Evolutionary conservation across 768 basidiomycete species (phyloP).

Genomic region (Exidia glandulosa): DNA sequence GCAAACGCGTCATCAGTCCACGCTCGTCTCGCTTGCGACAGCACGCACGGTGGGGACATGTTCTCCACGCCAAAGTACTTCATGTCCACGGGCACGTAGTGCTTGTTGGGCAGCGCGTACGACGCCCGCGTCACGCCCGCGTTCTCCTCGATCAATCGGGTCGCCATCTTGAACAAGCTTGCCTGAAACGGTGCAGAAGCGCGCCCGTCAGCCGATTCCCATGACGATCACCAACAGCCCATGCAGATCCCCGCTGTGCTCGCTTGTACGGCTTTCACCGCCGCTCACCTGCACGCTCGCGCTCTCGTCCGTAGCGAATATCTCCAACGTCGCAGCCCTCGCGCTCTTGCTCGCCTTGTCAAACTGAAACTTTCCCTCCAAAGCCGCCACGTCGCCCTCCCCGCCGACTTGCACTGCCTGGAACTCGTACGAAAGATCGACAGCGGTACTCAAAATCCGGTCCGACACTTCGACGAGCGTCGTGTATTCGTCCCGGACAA

Average conservation of each 20-base stretch:
- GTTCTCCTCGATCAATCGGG: conserved; percentile 60
- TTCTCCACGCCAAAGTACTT: conserved; percentile 62
- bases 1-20: conserved; percentile 18
- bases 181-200: conserved; percentile 45
- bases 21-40: conserved; percentile 15
- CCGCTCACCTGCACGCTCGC: conserved; percentile 76
- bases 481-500: conserved; percentile 80
- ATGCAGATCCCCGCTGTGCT: neutral
- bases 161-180: conserved; percentile 82
- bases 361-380: conserved; percentile 19
- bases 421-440: conserved; percentile 69
- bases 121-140: conserved; percentile 43
- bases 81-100: conserved; percentile 87
- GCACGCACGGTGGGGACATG: conserved; percentile 42
- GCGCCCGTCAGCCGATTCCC: neutral
- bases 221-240: neutral
- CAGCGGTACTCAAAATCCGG: conserved; percentile 80
- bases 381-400: conserved; percentile 14
- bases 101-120: conserved; percentile 86
- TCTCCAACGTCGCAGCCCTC: conserved; percentile 56
- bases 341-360: conserved; percentile 44
- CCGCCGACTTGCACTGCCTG: conserved; percentile 17
- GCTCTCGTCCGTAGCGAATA: conserved; percentile 81
- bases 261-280: neutral
- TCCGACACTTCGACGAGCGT: conserved; percentile 76